These are phyloP conservation scores for Dillenia suffruticosa DNA, from an alignment of 164 flowering plant genomes.

Conservation along the genomic window DNA sequence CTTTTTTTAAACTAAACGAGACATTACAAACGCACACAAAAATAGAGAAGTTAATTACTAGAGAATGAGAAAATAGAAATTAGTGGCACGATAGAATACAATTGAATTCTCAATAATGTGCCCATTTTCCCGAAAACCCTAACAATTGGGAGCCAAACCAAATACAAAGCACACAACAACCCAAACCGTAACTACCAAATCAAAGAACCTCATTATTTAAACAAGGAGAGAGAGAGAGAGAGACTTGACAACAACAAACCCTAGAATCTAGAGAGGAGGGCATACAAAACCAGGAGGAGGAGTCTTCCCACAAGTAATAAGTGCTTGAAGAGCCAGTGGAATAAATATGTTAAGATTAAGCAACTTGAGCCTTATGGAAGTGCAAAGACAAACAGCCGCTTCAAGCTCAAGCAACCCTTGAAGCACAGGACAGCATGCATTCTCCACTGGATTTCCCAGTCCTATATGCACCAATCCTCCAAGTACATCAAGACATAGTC, in stretches of 20 bases:
- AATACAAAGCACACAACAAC: no score
- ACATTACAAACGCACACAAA: no score
- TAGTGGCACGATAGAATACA: no score
- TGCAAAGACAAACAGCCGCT: constrained; percentile 88
- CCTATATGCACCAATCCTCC: constrained; percentile 85
- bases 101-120: no score
- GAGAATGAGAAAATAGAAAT: no score
- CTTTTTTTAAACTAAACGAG: no score
- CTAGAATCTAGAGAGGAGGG: constrained; percentile 37
- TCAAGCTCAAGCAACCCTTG: constrained; percentile 82
- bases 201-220: no score
- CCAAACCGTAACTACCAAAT: no score
- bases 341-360: constrained; percentile 76
- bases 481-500: constrained; percentile 74
- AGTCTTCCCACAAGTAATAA: constrained; percentile 60
- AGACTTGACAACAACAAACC: constrained; percentile 4
- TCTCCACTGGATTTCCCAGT: constrained; percentile 66
- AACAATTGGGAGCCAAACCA: no score
- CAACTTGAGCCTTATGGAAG: constrained; percentile 64
- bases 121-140: no score
- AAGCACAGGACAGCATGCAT: constrained; percentile 78
- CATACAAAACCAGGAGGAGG: constrained; percentile 81
- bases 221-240: background rate
- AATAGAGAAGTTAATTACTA: no score
- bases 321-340: constrained; percentile 69